Percentiles rank a stretch among this genome's conserved stretches.
These are phyloP conservation scores for Dothidotthia symphoricarpi DNA, from an alignment of 2,329 filamentous ascomycete genomes.

Conservation along the genomic window DNA sequence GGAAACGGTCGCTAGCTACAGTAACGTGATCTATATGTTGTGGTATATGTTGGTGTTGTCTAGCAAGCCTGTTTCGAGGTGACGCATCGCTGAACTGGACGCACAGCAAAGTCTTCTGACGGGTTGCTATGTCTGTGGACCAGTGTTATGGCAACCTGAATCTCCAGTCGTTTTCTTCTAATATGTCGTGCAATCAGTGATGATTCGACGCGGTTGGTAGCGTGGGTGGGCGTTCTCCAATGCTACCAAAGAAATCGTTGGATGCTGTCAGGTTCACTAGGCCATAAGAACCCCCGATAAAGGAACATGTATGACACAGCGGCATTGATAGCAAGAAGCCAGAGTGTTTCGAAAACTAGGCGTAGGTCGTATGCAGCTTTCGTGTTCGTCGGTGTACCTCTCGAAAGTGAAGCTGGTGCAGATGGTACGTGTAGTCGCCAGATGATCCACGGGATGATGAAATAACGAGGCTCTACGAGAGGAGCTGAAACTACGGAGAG, in stretches of 20 bases:
- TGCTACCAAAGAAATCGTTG: slow-evolving; percentile 73
- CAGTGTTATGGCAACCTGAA: neutral
- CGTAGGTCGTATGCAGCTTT: slow-evolving; percentile 39
- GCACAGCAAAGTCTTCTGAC: no score
- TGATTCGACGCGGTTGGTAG: no score
- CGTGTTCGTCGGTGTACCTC: neutral
- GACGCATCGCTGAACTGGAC: no score
- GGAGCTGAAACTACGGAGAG: slow-evolving; percentile 84
- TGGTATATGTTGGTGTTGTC: no score
- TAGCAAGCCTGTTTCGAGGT: no score
- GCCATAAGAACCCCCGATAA: slow-evolving; percentile 66
- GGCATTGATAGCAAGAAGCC: slow-evolving; percentile 65
- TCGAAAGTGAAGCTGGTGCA: slow-evolving; percentile 25
- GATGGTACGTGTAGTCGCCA: slow-evolving; percentile 78
- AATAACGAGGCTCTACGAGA: slow-evolving; percentile 92
- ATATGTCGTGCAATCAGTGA: no score
- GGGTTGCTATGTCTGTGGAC: neutral
- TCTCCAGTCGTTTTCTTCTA: no score
- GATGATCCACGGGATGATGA: slow-evolving; percentile 91
- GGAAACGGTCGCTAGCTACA: no score
- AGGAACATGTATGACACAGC: slow-evolving; percentile 72
- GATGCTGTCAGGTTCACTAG: slow-evolving; percentile 55
- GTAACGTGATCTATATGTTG: no score
- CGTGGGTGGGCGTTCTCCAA: neutral
- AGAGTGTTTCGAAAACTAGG: slow-evolving; percentile 63